These are phyloP conservation scores for Mycena venus DNA, from an alignment of 768 basidiomycete genomes.

Conservation along the genomic window DNA sequence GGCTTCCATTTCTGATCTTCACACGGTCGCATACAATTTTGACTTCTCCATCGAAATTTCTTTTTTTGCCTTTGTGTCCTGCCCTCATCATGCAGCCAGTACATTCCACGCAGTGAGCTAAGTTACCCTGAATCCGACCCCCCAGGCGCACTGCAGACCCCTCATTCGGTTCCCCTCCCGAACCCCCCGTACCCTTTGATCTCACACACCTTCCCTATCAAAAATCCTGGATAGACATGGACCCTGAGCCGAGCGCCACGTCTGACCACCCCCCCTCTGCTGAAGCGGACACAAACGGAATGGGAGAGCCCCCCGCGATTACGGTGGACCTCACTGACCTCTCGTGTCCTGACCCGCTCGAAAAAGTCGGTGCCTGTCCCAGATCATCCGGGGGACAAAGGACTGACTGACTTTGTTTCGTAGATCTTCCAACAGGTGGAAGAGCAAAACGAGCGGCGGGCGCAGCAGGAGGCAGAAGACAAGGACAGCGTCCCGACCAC, in stretches of 20 bases:
- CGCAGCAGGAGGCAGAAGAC: constrained; percentile 46
- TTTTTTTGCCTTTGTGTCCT: background rate
- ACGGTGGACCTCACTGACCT: background rate
- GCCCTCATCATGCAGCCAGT: background rate
- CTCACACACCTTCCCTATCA: background rate
- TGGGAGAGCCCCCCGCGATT: background rate
- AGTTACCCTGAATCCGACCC: too few relatives aligned
- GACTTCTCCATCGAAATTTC: background rate
- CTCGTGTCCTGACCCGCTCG: constrained; percentile 46
- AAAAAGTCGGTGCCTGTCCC: constrained; percentile 39
- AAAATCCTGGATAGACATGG: background rate
- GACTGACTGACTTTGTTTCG: background rate
- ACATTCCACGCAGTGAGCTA: too few relatives aligned
- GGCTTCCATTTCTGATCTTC: background rate
- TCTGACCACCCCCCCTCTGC: too few relatives aligned
- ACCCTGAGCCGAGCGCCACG: background rate
- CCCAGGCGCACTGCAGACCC: too few relatives aligned
- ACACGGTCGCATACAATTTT: background rate
- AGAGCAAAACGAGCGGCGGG: constrained; percentile 66
- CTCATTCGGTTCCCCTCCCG: too few relatives aligned
- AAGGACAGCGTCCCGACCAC: constrained; percentile 30
- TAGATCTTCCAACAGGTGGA: constrained; percentile 74
- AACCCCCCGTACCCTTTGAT: background rate
- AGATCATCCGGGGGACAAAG: too few relatives aligned
- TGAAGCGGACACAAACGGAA: too few relatives aligned